These are phyloP conservation scores for Afroboletus lepidellus DNA, from an alignment of 1,284 basidiomycete genomes.

Conservation along the genomic window DNA sequence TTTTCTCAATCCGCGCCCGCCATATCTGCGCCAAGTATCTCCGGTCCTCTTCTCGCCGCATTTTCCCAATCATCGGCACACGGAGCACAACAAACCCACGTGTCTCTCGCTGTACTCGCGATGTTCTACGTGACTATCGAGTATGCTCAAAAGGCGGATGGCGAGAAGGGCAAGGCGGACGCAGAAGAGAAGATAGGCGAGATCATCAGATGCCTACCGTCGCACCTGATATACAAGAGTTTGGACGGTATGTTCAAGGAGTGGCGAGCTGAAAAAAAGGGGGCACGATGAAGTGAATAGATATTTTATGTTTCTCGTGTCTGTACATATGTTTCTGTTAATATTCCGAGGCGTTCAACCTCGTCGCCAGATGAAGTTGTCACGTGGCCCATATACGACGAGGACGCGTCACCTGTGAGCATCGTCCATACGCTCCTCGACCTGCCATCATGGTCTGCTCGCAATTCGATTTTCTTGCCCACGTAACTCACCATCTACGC, in stretches of 20 bases:
- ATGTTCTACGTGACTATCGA: conserved; percentile 84
- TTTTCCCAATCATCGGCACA: conserved; percentile 75
- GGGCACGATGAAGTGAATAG: conserved; percentile 39
- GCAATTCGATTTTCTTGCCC: not conserved
- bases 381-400: conserved; percentile 25
- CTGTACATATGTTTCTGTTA: conserved; percentile 7
- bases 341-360: conserved; percentile 6
- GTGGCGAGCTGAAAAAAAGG: conserved; percentile 80
- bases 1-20: conserved; percentile 59
- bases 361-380: not conserved
- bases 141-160: conserved; percentile 70
- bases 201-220: conserved; percentile 84
- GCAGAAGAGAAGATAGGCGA: conserved; percentile 82
- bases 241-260: conserved; percentile 92
- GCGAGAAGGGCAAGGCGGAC: conserved; percentile 64
- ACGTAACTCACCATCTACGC: conserved; percentile 12
- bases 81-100: conserved; percentile 86
- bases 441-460: conserved; percentile 30
- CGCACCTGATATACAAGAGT: conserved; percentile 82
- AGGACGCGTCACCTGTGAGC: conserved; percentile 32
- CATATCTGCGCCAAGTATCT: conserved; percentile 57
- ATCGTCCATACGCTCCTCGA: conserved; percentile 12
- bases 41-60: conserved; percentile 65
- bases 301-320: conserved; percentile 6
- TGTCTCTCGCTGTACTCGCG: conserved; percentile 87